Evolutionary conservation across 306 rosid species (phyloP).

Genomic region (Cyamopsis tetragonoloba): DNA sequence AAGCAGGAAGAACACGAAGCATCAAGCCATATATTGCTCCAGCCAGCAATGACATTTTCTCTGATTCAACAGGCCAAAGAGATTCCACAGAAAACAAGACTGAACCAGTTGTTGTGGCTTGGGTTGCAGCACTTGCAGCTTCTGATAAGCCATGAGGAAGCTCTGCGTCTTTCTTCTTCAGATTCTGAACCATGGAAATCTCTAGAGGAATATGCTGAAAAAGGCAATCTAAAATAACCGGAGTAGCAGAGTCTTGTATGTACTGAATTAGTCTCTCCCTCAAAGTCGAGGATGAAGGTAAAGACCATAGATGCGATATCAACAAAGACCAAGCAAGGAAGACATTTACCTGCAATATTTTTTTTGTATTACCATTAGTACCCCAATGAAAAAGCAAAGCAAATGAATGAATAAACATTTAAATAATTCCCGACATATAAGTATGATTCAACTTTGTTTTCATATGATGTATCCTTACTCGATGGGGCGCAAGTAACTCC

Average conservation of each 20-base stretch:
- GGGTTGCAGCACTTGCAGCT: slow-evolving; percentile 67
- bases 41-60: slow-evolving; percentile 67
- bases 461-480: slow-evolving; percentile 52
- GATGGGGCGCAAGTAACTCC: slow-evolving; percentile 57
- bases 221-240: slow-evolving; percentile 75
- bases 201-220: slow-evolving; percentile 88
- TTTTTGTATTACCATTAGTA: slow-evolving; percentile 2
- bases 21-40: slow-evolving; percentile 84
- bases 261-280: slow-evolving; percentile 84
- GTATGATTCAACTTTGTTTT: background rate
- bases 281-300: slow-evolving; percentile 74
- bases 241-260: slow-evolving; percentile 71
- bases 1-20: slow-evolving; percentile 94
- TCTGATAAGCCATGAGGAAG: slow-evolving; percentile 57
- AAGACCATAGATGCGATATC: slow-evolving; percentile 71
- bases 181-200: slow-evolving; percentile 38
- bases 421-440: background rate
- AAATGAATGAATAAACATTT: slow-evolving; percentile 13
- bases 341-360: slow-evolving; percentile 56
- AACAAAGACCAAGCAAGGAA: slow-evolving; percentile 92
- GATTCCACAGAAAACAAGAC: slow-evolving; percentile 56
- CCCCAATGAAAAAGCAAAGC: background rate
- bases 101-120: slow-evolving; percentile 69
- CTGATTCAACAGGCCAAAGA: slow-evolving; percentile 72
- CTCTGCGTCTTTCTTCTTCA: slow-evolving; percentile 71